Evolutionary conservation across 2,329 filamentous ascomycete species (phyloP).

Genomic region (Emergomyces pasteurianus): DNA sequence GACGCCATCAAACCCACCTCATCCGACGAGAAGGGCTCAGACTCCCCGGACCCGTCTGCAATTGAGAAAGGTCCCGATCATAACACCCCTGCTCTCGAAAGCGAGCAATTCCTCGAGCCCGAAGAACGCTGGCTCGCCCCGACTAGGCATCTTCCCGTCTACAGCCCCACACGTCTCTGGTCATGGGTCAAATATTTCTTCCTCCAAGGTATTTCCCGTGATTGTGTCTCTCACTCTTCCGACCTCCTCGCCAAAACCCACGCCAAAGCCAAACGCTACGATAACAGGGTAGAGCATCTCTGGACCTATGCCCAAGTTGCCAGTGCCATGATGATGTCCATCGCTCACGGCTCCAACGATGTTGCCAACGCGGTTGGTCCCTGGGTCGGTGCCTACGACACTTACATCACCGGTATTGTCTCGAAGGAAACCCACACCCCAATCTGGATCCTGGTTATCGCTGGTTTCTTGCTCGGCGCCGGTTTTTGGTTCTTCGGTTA

Average conservation of each 20-base stretch:
- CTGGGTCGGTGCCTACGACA: slow-evolving; percentile 28
- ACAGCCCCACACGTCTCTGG: slow-evolving; percentile 20
- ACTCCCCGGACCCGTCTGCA: slow-evolving; percentile 2
- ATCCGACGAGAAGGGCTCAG: background rate
- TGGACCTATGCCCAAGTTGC: slow-evolving; percentile 36
- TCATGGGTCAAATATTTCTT: slow-evolving; percentile 35
- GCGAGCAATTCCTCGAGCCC: slow-evolving; percentile 20
- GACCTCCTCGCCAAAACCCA: slow-evolving; percentile 28
- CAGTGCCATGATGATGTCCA: slow-evolving; percentile 31
- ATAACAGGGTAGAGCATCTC: slow-evolving; percentile 37
- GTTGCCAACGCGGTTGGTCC: slow-evolving; percentile 33
- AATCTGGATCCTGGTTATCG: slow-evolving; percentile 28
- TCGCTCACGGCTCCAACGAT: slow-evolving; percentile 36
- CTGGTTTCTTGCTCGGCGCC: slow-evolving; percentile 26
- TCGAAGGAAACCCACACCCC: slow-evolving; percentile 23
- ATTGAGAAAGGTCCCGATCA: slow-evolving; percentile 13
- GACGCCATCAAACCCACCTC: background rate
- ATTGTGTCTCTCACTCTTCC: slow-evolving; percentile 31
- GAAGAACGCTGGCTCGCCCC: slow-evolving; percentile 25
- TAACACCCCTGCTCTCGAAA: slow-evolving; percentile 10
- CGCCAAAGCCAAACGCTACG: slow-evolving; percentile 33
- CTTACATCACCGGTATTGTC: slow-evolving; percentile 22
- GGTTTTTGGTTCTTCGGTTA: slow-evolving; percentile 34
- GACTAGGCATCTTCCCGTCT: slow-evolving; percentile 18
- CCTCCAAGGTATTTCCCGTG: slow-evolving; percentile 33